Percentiles rank a stretch among this genome's conserved stretches.
These are phyloP conservation scores for Olyra latifolia DNA, from an alignment of 176 grass and related monocot genomes.

Conservation along the genomic window DNA sequence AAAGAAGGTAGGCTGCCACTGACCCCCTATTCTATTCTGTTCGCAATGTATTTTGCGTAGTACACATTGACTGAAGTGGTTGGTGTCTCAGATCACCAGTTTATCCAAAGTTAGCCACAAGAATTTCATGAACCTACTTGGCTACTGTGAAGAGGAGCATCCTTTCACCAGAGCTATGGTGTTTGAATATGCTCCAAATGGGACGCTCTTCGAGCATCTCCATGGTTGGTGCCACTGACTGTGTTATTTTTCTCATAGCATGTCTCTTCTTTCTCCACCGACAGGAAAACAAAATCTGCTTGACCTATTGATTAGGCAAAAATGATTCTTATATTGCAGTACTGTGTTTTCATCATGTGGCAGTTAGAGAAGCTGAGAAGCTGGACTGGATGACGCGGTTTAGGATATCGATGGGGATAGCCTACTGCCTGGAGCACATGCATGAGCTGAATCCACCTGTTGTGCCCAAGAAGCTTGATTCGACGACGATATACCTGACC, in stretches of 20 bases:
- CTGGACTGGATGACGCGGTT: conserved; percentile 62
- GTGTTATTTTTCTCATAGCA: neutral
- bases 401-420: conserved; percentile 80
- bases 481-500: conserved; percentile 57
- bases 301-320: neutral
- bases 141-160: conserved; percentile 64
- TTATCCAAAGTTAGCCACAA: conserved; percentile 70
- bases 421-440: conserved; percentile 81
- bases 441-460: conserved; percentile 62
- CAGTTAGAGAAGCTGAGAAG: conserved; percentile 75
- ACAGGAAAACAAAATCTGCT: neutral
- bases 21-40: neutral
- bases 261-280: neutral
- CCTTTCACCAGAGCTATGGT: conserved; percentile 90
- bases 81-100: conserved; percentile 52
- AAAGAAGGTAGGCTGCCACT: conserved; percentile 60
- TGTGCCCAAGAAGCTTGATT: conserved; percentile 41
- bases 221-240: conserved; percentile 38
- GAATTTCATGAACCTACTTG: conserved; percentile 79
- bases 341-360: conserved; percentile 17
- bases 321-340: neutral
- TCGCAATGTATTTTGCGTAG: neutral
- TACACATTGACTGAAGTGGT: neutral
- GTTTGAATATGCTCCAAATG: conserved; percentile 86
- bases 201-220: conserved; percentile 77